These are phyloP conservation scores for Eremothecium coryli DNA, from an alignment of 1,139 yeast species.

Conservation along the genomic window DNA sequence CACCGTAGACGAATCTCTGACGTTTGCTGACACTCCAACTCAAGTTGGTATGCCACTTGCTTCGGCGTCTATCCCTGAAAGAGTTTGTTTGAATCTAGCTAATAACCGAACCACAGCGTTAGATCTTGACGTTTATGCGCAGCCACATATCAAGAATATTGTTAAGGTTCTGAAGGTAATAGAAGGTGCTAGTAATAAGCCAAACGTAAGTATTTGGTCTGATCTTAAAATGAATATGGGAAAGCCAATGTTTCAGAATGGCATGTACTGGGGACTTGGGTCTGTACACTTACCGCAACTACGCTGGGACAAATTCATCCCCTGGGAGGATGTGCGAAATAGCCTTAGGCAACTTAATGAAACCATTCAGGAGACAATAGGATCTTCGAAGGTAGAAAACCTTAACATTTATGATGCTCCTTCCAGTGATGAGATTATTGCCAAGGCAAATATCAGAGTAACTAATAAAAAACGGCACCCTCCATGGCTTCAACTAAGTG, in stretches of 20 bases:
- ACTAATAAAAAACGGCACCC: constrained; percentile 16
- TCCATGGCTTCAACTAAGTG: constrained; percentile 14
- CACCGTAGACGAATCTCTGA: constrained; percentile 18
- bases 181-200: constrained; percentile 19
- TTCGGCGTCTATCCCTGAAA: constrained; percentile 13
- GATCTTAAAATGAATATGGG: constrained; percentile 16
- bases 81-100: constrained; percentile 20
- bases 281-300: constrained; percentile 15
- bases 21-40: constrained; percentile 16
- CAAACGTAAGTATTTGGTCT: constrained; percentile 22
- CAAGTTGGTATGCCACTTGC: constrained; percentile 14
- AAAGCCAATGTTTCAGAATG: constrained; percentile 10
- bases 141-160: constrained; percentile 23
- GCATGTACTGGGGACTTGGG: constrained; percentile 3
- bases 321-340: constrained; percentile 19
- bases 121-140: constrained; percentile 18
- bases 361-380: constrained; percentile 9
- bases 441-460: constrained; percentile 15
- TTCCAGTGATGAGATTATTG: constrained; percentile 20
- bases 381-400: constrained; percentile 10
- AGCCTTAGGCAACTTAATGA: constrained; percentile 15
- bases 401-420: constrained; percentile 19
- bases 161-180: constrained; percentile 21
- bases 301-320: constrained; percentile 24
- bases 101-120: constrained; percentile 16